phyloP scores from a whole-genome alignment of 768 basidiomycete genomes.

The Psilocybe tampanensis region DNA sequence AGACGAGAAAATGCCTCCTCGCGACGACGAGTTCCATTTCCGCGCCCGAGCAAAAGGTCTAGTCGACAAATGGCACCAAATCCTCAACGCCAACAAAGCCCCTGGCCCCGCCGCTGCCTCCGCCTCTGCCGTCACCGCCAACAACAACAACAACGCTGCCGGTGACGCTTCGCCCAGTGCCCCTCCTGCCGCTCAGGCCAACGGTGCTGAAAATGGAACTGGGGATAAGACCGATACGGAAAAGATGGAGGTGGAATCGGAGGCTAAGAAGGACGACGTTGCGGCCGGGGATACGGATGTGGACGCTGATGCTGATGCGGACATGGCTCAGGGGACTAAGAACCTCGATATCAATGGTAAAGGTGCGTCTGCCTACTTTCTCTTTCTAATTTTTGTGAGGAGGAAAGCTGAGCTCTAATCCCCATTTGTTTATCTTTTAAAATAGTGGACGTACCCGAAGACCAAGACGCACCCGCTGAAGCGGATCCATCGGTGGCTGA shows the following conservation, averaged over 20 bases:
- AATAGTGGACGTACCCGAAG: constrained; percentile 5
- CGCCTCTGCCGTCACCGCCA: too few species aligned
- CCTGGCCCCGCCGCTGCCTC: too few species aligned
- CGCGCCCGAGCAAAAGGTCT: constrained; percentile 68
- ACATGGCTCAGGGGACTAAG: constrained; percentile 29
- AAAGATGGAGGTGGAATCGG: not conserved
- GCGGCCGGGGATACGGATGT: constrained; percentile 19
- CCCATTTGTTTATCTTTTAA: too few species aligned
- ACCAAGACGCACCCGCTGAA: constrained; percentile 29
- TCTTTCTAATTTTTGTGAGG: not conserved
- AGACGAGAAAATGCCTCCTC: constrained; percentile 60
- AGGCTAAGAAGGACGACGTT: constrained; percentile 15
- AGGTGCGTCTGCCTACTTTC: constrained; percentile 13
- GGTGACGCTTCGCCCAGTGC: constrained; percentile 17
- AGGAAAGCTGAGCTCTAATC: not conserved
- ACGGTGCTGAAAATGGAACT: not conserved
- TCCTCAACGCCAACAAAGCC: constrained; percentile 46
- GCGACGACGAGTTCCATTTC: constrained; percentile 67
- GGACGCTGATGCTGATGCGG: not conserved
- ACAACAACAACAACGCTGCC: too few species aligned
- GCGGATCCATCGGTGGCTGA: constrained; percentile 35
- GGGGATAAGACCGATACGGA: not conserved
- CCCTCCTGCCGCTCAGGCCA: constrained; percentile 3
- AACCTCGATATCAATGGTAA: constrained; percentile 38
- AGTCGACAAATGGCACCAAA: constrained; percentile 69